Base-by-base conservation (phyloP, 139 green algal species). In the Coelastrella sp. region DNA sequence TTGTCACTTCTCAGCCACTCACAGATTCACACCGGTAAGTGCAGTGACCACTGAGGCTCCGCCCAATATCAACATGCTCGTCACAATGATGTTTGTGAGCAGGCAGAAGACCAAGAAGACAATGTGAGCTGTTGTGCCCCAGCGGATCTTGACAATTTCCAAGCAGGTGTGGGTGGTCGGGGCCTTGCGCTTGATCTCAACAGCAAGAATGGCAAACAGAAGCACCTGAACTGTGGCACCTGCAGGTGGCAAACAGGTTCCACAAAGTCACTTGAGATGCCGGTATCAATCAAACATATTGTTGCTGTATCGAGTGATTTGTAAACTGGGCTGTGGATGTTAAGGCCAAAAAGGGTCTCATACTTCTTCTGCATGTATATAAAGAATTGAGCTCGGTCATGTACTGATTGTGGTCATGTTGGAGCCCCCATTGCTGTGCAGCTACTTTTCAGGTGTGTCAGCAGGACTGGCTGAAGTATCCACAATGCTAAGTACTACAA, bases 151-250 rank as follows among this genome's bases (percentile, higher is more conserved):
- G 85, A 99, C 90, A 87, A 99, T 97, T 92, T 99, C 97, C 58
- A 98, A 95, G 80, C 98, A 95, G 49, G 97, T 99, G 93, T 99
- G 97, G 6, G 74, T 78, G n/a, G 86, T 90, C 59, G 86, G 86
- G 0, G 86, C 86, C 90, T 99, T 99, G 78, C 96, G 94, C 95
- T 99, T 99, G 91, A 99, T 95, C 92, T 99, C 94, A 25, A 99
- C 96, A n/a, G 97, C 97, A 24, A 99, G 92, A 72, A 99, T 95
- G 82, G 96, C 96, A 81, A 99, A 99, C 57, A 99, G 96, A 76
- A 99, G 93, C 89, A 99, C 95, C 92, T 99, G 97, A 27, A 99
- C 94, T 9, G 97, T 99, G 27, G 97, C 97, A 58, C 97, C 97
- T 14, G 94, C 25, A 70, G 56, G 7, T 60, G 61, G 78, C 4